These are phyloP conservation scores for Agroathelia rolfsii DNA, from an alignment of 1,284 basidiomycete species.

Conservation along the genomic window DNA sequence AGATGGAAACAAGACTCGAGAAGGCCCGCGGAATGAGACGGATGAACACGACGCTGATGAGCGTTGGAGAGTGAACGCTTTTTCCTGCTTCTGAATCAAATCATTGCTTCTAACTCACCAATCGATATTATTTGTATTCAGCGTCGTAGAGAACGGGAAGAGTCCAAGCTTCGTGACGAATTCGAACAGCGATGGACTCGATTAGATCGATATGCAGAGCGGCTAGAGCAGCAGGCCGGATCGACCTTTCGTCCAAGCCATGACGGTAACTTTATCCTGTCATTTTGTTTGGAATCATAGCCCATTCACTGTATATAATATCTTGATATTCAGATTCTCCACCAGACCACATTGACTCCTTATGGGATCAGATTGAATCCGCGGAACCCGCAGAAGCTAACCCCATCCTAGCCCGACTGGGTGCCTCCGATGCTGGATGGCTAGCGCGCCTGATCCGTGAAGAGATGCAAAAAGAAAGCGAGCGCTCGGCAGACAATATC, in stretches of 20 bases:
- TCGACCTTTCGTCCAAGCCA: conserved; percentile 26
- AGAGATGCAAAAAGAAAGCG: conserved; percentile 39
- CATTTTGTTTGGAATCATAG: conserved; percentile 4
- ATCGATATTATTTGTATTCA: conserved; percentile 16
- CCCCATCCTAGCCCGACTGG: conserved; percentile 30
- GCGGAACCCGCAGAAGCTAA: conserved; percentile 28
- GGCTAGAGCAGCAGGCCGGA: conserved; percentile 44
- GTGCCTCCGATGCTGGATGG: conserved; percentile 46
- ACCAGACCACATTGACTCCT: conserved; percentile 49
- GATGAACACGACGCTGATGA: conserved; percentile 58
- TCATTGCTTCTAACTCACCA: neutral
- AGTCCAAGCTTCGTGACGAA: conserved; percentile 39
- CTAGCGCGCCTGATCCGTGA: conserved; percentile 48
- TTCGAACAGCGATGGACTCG: conserved; percentile 40
- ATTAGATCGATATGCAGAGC: conserved; percentile 44
- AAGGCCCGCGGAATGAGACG: conserved; percentile 57
- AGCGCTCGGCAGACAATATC: conserved; percentile 46
- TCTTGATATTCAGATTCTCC: conserved; percentile 28
- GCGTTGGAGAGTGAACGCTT: conserved; percentile 56
- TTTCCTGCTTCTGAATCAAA: neutral
- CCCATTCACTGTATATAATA: too few relatives aligned
- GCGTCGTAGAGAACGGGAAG: conserved; percentile 44
- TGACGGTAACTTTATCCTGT: conserved; percentile 31
- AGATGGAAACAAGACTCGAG: conserved; percentile 40
- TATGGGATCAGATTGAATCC: conserved; percentile 54